Evolutionary conservation across 129 eudicot genomes (phyloP).

Genomic region (Lonicera japonica): DNA sequence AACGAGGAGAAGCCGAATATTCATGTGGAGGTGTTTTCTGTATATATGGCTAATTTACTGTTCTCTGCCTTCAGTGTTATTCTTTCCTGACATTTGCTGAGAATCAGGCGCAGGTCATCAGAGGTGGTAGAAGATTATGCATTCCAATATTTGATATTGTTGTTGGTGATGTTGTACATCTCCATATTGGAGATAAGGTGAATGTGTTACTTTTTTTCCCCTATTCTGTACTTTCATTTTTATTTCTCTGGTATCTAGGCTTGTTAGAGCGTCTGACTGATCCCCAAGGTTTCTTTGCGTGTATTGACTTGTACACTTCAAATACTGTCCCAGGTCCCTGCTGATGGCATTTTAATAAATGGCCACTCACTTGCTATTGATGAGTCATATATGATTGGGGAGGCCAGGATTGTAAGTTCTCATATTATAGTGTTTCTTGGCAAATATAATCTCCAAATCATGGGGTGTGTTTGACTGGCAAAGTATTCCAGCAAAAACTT

Average conservation of each 20-base stretch:
- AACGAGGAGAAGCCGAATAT: constrained; percentile 63
- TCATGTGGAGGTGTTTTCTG: constrained; percentile 62
- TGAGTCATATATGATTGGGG: constrained; percentile 92
- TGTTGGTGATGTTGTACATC: constrained; percentile 57
- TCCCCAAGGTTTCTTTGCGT: no score
- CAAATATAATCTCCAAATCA: background rate
- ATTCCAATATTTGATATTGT: constrained; percentile 55
- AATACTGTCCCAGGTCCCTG: constrained; percentile 54
- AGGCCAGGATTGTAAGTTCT: constrained; percentile 57
- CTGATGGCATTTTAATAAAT: constrained; percentile 66
- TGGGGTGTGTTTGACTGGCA: no score
- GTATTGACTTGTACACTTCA: background rate
- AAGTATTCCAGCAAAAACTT: no score
- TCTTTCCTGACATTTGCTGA: no score
- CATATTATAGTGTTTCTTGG: constrained; percentile 6
- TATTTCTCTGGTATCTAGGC: no score
- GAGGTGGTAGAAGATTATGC: constrained; percentile 41
- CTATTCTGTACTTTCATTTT: no score
- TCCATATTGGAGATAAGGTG: constrained; percentile 40
- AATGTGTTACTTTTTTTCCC: no score
- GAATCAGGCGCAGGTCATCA: no score
- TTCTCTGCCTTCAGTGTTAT: no score
- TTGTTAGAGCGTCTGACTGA: no score
- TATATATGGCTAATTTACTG: no score
- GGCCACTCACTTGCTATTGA: constrained; percentile 78